Evolutionary conservation across 164 flowering plant genomes (phyloP).

Genomic region (Dillenia suffruticosa): DNA sequence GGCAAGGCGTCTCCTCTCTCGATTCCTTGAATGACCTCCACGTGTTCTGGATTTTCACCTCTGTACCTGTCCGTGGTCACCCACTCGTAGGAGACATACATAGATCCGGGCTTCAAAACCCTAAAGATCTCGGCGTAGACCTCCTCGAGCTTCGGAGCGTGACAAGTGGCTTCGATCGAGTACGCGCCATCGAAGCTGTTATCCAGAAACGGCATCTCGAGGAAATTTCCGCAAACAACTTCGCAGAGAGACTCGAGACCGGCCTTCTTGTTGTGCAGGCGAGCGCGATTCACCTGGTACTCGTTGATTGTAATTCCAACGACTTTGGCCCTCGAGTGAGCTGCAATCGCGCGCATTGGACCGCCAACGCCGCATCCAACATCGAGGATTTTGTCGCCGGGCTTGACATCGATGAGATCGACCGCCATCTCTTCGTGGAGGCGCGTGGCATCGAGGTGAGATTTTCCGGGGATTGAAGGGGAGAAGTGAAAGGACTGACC

Average conservation of each 20-base stretch:
- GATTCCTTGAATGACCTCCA: constrained; percentile 59
- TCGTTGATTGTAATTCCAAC: constrained; percentile 77
- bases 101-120: constrained; percentile 61
- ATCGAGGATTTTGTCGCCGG: constrained; percentile 49
- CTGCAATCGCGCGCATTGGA: constrained; percentile 72
- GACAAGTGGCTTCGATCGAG: constrained; percentile 72
- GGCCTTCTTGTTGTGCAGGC: constrained; percentile 57
- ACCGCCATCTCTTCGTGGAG: constrained; percentile 70
- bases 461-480: constrained; percentile 53
- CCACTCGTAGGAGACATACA: constrained; percentile 70
- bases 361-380: constrained; percentile 78
- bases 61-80: constrained; percentile 51
- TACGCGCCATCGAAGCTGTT: constrained; percentile 63
- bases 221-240: constrained; percentile 67
- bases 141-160: constrained; percentile 69
- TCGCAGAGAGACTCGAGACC: constrained; percentile 58
- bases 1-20: constrained; percentile 69
- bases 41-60: constrained; percentile 41
- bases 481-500: constrained; percentile 76
- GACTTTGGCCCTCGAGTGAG: constrained; percentile 54
- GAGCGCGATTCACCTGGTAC: constrained; percentile 64
- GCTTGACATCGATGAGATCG: constrained; percentile 44
- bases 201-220: constrained; percentile 58
- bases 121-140: constrained; percentile 64
- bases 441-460: constrained; percentile 60